Evolutionary conservation across 306 rosid species (phyloP).

Genomic region (Crataegus laevigata): DNA sequence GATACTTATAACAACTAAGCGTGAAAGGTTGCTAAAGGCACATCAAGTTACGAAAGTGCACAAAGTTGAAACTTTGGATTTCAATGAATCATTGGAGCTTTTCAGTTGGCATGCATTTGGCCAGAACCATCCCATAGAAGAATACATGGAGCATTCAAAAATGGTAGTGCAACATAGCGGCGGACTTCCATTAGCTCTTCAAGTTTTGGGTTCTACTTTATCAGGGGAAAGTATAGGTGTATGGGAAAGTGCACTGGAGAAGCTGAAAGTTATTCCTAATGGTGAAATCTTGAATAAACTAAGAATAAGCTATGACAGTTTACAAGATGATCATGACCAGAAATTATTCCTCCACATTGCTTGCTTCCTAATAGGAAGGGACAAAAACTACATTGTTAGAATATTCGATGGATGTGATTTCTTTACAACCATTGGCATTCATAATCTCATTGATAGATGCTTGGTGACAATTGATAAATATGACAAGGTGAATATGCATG

Average conservation of each 20-base stretch:
- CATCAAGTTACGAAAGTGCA: background rate
- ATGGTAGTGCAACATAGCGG: rapidly evolving
- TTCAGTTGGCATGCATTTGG: background rate
- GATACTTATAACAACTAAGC: background rate
- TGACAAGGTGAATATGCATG: background rate
- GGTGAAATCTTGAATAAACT: background rate
- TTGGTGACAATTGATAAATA: background rate
- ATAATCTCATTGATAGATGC: background rate
- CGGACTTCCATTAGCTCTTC: background rate
- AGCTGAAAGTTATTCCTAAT: background rate
- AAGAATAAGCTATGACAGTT: background rate
- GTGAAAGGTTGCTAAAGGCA: background rate
- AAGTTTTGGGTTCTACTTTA: background rate
- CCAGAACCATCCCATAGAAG: background rate
- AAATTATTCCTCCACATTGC: background rate
- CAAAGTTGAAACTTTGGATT: background rate
- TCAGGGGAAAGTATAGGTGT: rapidly evolving
- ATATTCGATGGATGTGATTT: background rate
- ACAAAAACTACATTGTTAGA: background rate
- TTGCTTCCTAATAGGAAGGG: background rate
- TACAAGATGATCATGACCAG: background rate
- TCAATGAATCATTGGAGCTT: background rate
- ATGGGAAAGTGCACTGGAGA: background rate
- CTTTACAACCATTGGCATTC: background rate
- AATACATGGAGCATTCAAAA: background rate